These are phyloP conservation scores for Penicillium thymicola DNA, from an alignment of 2,329 filamentous ascomycete species.

Conservation along the genomic window DNA sequence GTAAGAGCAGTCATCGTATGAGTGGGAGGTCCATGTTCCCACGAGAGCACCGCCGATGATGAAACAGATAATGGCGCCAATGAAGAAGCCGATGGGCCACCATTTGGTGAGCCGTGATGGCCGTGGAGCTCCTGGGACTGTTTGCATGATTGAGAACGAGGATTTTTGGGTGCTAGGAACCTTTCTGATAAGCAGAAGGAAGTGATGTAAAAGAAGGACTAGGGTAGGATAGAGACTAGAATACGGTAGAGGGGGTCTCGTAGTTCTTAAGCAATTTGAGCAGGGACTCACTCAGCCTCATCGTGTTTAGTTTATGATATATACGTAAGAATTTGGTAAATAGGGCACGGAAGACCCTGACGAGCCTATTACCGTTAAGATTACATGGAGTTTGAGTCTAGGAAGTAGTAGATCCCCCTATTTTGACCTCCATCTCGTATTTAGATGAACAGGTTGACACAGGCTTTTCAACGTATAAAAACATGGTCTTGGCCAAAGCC, in stretches of 20 bases:
- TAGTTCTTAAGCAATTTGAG: neutral
- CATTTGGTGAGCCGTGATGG: conserved; percentile 8
- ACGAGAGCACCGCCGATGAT: conserved; percentile 19
- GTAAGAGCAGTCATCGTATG: conserved; percentile 6
- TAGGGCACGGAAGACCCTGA: neutral
- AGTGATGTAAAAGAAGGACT: neutral
- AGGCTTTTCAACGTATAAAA: neutral
- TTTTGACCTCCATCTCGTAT: conserved; percentile 8
- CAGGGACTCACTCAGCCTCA: neutral
- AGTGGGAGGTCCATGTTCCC: conserved; percentile 11
- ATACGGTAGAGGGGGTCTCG: neutral
- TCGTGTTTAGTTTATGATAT: neutral
- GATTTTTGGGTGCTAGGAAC: too few relatives aligned
- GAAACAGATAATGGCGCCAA: conserved; percentile 16
- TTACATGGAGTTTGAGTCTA: too few relatives aligned
- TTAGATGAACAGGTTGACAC: neutral
- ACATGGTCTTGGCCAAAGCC: neutral
- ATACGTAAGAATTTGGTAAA: neutral
- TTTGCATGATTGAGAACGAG: neutral
- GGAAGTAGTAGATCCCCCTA: neutral
- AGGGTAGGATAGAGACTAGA: neutral
- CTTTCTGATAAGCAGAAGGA: neutral
- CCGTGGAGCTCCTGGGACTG: neutral
- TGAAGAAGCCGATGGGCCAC: conserved; percentile 20
- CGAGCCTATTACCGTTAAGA: neutral